Base-by-base conservation (phyloP, 2,329 filamentous ascomycete genomes). In the Cladorrhinum sp. region DNA sequence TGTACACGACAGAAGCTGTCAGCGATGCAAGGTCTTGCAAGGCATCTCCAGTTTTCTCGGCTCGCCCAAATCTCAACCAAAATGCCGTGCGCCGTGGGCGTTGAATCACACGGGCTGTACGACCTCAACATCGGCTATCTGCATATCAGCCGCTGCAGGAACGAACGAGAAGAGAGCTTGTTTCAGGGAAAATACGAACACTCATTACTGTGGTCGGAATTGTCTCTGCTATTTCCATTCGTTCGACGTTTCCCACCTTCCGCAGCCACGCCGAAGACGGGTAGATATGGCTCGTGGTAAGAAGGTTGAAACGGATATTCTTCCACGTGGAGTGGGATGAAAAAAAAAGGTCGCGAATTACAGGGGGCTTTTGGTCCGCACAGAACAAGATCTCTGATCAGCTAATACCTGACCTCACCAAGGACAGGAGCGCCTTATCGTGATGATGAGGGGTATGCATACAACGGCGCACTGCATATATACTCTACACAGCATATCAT, bases 131-230 rank as follows among this genome's bases (percentile, higher is more conserved):
- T 49, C 63, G 63, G 64, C 21, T 58, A 21, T 39, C 52, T 50
- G 63, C 65, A 66, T 62, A 2, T 57, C 55, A 54, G 54, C 55
- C 39, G 58, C 56, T 61, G 60, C 62, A 65, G 57, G 54, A 59
- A 57, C 59, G 57, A 58, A 24, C 21, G 54, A 57, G 36, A 59
- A 59, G n/a, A 21, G 53, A 36, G 49, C 12, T 46, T 23, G 6
- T 12, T 26, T 49, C 4, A 28, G 26, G 59, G 54, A 50, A n/a
- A 59, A 53, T 57, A 46, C 50, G 54, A 57, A 20, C 33, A 46
- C 53, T 18, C 8, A 51, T 20, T 46, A 23, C n/a, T 39, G 36
- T n/a, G 14, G 10, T n/a, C 24, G 14, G 26, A 26, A 42, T 28
- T 36, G 24, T 57, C 33, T 57, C 54, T 57, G 21, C 24, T 46